A percentile compares a stretch with the other conserved stretches of the same genome.
Conservation (phyloP, 78 protist genomes). For the Dictyostelium intermedium region DNA sequence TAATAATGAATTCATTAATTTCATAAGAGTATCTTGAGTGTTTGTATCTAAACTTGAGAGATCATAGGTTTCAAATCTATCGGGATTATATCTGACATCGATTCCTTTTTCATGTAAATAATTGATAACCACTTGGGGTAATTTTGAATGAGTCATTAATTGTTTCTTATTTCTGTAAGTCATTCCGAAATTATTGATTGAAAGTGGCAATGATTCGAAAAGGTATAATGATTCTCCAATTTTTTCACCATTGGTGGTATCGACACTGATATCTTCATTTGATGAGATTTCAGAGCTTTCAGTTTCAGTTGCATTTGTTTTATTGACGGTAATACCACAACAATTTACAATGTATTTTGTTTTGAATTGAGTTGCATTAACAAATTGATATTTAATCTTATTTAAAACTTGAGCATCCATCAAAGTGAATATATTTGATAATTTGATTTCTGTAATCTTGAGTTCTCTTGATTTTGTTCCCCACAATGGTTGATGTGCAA, state of each 20-base stretch:
- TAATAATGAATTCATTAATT: background rate
- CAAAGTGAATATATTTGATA: background rate
- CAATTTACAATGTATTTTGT: background rate
- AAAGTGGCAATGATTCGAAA: background rate
- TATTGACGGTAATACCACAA: background rate
- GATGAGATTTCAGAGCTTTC: background rate
- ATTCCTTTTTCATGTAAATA: background rate
- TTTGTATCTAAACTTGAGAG: background rate
- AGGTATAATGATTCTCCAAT: background rate
- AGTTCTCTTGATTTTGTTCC: background rate
- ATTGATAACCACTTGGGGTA: background rate
- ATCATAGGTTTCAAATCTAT: background rate
- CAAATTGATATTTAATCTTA: background rate
- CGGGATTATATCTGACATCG: background rate
- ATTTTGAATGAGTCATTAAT: background rate
- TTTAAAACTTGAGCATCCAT: background rate
- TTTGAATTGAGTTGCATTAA: background rate
- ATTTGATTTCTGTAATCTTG: background rate
- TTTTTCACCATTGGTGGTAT: background rate
- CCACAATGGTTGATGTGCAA: conserved; percentile 1
- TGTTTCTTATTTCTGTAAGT: background rate
- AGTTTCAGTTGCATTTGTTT: background rate
- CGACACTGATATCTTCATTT: background rate
- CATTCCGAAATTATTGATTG: background rate
- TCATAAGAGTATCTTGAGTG: background rate